Conservation (phyloP, 495 filamentous ascomycete species). For the Penicillium subrubescens region DNA sequence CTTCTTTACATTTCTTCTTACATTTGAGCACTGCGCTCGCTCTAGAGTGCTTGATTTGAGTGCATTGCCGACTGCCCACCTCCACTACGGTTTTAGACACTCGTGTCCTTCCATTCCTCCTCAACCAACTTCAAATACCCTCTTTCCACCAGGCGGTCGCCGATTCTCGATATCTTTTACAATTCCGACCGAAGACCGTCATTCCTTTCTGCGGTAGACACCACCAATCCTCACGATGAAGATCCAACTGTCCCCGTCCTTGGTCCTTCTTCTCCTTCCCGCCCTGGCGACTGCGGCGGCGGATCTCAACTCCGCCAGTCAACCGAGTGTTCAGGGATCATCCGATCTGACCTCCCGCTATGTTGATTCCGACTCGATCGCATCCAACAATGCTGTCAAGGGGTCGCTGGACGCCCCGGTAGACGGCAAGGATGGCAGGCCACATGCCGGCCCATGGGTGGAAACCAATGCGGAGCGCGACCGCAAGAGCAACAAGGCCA, state of each 20-base stretch:
- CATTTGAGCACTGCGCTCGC: not conserved
- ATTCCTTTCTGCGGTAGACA: conserved; percentile 16
- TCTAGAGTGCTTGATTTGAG: not conserved
- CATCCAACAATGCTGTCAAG: conserved; percentile 32
- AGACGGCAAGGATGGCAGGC: conserved; percentile 94
- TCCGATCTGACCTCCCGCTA: conserved; percentile 18
- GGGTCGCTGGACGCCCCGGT: conserved; percentile 90
- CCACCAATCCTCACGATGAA: conserved; percentile 32
- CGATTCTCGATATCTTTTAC: not conserved
- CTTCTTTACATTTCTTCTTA: not conserved
- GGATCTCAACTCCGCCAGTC: conserved; percentile 19
- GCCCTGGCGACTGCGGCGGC: conserved; percentile 36
- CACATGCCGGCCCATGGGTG: conserved; percentile 87
- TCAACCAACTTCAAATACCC: not conserved
- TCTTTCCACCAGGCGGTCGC: not conserved
- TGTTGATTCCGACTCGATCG: conserved; percentile 24
- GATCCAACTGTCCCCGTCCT: conserved; percentile 30
- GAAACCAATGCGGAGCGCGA: conserved; percentile 65
- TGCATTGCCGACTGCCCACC: not conserved
- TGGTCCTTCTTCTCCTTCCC: conserved; percentile 42
- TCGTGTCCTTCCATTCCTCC: conserved; percentile 1
- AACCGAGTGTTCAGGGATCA: conserved; percentile 14
- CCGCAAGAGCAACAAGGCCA: conserved; percentile 51
- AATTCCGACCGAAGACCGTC: not conserved
- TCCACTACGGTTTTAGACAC: not conserved